Percentiles rank a stretch among this genome's conserved stretches.
Conservation (phyloP, 139 green algal species). For the Chlorella ohadii region DNA sequence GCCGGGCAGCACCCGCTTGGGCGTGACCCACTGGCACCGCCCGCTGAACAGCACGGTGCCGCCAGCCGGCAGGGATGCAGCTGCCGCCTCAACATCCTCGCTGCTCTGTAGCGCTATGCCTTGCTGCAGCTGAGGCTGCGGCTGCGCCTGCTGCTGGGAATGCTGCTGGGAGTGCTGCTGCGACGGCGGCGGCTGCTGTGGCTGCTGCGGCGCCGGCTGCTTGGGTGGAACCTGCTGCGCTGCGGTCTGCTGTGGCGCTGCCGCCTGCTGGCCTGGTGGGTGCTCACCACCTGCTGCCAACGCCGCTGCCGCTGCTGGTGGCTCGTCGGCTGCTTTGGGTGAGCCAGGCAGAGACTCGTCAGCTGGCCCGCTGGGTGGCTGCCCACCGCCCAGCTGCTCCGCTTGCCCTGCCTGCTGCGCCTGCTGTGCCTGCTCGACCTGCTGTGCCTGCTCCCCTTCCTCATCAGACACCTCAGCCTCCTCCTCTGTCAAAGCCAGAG, state of each 20-base stretch:
- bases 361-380: too few species aligned
- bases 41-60: conserved; percentile 19
- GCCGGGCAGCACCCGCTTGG: conserved; percentile 50
- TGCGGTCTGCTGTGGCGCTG: too few species aligned
- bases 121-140: neutral
- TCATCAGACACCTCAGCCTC: neutral
- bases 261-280: neutral
- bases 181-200: neutral
- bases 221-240: too few species aligned
- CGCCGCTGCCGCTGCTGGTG: neutral
- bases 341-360: too few species aligned
- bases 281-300: too few species aligned
- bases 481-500: neutral
- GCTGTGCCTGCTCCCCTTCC: neutral
- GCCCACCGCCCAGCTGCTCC: neutral
- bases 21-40: conserved; percentile 43
- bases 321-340: neutral
- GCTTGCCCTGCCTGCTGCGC: neutral
- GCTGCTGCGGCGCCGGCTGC: neutral
- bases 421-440: neutral
- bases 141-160: neutral
- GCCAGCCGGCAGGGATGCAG: neutral
- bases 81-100: conserved; percentile 1
- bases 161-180: too few species aligned
- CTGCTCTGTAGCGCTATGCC: neutral